A percentile compares a stretch with the other conserved stretches of the same genome.
Evolutionary conservation across 2,329 filamentous ascomycete genomes (phyloP).

Genomic region (Trichoderma cornu-damae): DNA sequence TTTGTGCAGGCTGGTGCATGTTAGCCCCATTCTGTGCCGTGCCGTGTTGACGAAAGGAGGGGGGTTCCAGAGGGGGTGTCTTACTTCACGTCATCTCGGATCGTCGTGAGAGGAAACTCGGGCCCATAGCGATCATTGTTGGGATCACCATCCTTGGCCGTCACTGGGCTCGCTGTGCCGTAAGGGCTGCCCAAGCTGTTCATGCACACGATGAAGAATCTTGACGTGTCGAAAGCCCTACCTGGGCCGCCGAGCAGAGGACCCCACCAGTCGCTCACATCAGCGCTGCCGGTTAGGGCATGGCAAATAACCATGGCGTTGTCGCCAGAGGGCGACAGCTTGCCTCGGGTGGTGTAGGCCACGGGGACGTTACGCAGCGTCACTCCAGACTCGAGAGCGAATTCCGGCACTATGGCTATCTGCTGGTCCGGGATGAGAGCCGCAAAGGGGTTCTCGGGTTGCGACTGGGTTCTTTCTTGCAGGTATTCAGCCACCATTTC

Average conservation of each 20-base stretch:
- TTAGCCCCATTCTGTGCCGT: conserved; percentile 21
- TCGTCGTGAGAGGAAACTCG: conserved; percentile 92
- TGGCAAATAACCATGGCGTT: conserved; percentile 77
- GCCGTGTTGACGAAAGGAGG: neutral
- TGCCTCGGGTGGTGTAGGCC: conserved; percentile 62
- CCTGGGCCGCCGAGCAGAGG: conserved; percentile 73
- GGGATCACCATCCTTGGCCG: conserved; percentile 74
- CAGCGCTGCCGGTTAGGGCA: conserved; percentile 77
- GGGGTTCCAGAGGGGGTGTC: conserved; percentile 30
- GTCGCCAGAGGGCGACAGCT: conserved; percentile 52
- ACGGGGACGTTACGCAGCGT: conserved; percentile 70
- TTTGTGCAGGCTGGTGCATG: conserved; percentile 63
- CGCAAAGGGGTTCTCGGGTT: conserved; percentile 90
- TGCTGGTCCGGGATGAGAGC: conserved; percentile 81
- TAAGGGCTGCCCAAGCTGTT: conserved; percentile 83
- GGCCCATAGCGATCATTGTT: conserved; percentile 78
- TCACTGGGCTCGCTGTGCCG: conserved; percentile 82
- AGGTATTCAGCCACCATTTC: conserved; percentile 57
- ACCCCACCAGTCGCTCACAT: conserved; percentile 86
- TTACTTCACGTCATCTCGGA: conserved; percentile 91
- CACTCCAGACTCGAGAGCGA: conserved; percentile 89
- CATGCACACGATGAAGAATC: conserved; percentile 82
- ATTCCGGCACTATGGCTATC: conserved; percentile 79
- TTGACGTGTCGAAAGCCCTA: conserved; percentile 72
- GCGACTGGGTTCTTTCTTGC: conserved; percentile 59